phyloP scores from a whole-genome alignment of 2,329 filamentous ascomycete species.

The Orbilia brochopaga region DNA sequence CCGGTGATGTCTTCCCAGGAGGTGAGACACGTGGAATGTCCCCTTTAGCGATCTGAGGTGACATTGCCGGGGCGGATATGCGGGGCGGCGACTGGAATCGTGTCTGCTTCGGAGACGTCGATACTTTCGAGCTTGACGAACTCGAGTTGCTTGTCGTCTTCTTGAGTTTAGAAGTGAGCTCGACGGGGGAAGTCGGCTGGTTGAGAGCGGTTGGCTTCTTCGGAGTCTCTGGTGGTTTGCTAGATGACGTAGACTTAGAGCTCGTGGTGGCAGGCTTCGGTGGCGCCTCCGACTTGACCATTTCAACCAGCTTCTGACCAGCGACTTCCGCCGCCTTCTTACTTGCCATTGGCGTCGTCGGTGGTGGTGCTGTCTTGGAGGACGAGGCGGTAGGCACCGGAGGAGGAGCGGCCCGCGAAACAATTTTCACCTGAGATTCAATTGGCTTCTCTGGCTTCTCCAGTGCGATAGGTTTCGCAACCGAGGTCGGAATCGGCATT shows the following conservation, averaged over 20 bases:
- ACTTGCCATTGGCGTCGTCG: not conserved
- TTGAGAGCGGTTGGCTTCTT: constrained; percentile 6
- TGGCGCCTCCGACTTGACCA: constrained; percentile 5
- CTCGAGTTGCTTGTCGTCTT: constrained; percentile 24
- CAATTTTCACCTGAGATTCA: constrained; percentile 47
- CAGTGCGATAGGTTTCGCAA: constrained; percentile 45
- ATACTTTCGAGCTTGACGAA: constrained; percentile 17
- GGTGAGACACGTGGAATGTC: constrained; percentile 6
- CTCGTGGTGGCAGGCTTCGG: not conserved
- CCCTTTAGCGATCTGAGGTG: constrained; percentile 17
- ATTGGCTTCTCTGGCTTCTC: constrained; percentile 45
- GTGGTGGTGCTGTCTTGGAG: not conserved
- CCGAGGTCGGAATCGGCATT: constrained; percentile 46
- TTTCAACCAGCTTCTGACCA: constrained; percentile 9
- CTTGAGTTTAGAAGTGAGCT: constrained; percentile 45
- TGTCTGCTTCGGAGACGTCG: constrained; percentile 42
- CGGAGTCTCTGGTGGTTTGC: constrained; percentile 9
- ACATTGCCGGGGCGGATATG: constrained; percentile 1
- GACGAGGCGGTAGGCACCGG: constrained; percentile 19
- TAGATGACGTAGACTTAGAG: not conserved
- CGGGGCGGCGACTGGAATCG: constrained; percentile 43
- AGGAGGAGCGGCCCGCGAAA: constrained; percentile 22
- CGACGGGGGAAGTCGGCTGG: constrained; percentile 23
- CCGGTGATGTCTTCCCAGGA: constrained; percentile 10
- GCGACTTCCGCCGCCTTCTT: not conserved